These are phyloP conservation scores for Amphirosellinia nigrospora DNA, from an alignment of 495 filamentous ascomycete species.

Conservation along the genomic window DNA sequence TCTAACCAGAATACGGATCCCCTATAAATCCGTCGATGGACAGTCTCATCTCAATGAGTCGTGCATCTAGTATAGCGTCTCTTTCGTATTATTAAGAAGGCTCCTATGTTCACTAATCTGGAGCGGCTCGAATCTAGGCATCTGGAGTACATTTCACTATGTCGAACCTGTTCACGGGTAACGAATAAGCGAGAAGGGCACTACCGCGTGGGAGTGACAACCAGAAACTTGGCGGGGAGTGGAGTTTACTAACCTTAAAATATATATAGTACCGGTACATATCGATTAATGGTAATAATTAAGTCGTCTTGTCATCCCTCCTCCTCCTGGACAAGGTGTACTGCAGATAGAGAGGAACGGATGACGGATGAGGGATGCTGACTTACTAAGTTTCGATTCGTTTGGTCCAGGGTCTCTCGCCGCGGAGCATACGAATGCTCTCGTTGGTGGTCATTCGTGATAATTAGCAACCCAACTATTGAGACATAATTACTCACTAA, in stretches of 20 bases:
- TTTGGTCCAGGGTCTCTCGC: not conserved
- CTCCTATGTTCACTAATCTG: not conserved
- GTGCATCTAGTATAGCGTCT: too few species aligned
- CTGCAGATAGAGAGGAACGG: not conserved
- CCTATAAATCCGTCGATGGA: not conserved
- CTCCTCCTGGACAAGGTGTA: not conserved
- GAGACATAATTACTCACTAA: not conserved
- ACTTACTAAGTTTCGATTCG: not conserved
- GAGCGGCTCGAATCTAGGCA: not conserved
- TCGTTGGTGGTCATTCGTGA: not conserved
- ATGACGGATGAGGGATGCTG: slow-evolving; percentile 1
- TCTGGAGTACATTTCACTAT: not conserved
- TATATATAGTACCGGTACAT: slow-evolving; percentile 3
- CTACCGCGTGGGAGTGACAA: not conserved
- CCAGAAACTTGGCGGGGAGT: not conserved
- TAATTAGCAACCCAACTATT: not conserved
- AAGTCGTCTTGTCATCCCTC: not conserved
- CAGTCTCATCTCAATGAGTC: not conserved
- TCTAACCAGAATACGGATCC: not conserved
- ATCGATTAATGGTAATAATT: not conserved
- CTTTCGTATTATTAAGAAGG: not conserved
- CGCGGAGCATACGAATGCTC: not conserved
- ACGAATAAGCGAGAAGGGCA: slow-evolving; percentile 5
- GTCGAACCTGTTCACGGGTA: not conserved
- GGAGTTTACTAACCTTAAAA: slow-evolving; percentile 15